A percentile compares a stretch with the other conserved stretches of the same genome.
These are phyloP conservation scores for Opeltia flavorubescens DNA, from an alignment of 495 filamentous ascomycete genomes.

Conservation along the genomic window DNA sequence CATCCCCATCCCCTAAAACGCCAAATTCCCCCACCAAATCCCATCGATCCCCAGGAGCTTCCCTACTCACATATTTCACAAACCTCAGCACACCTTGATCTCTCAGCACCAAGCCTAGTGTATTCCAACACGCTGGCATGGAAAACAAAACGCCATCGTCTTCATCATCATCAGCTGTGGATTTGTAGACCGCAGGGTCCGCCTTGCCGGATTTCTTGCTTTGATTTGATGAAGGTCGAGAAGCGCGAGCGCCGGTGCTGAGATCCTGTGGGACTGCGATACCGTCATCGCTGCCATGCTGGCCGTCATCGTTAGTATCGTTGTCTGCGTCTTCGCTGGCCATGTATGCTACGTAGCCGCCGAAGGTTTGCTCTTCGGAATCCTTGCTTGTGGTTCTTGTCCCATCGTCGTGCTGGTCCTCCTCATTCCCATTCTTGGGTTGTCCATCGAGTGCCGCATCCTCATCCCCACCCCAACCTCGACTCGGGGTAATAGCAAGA, in stretches of 20 bases:
- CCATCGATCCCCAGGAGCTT: conserved; percentile 82
- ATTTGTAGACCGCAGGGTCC: conserved; percentile 78
- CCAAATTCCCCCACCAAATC: conserved; percentile 59
- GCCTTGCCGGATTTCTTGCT: conserved; percentile 21
- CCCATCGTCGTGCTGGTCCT: conserved; percentile 52
- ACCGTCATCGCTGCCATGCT: conserved; percentile 7
- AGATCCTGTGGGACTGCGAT: conserved; percentile 10
- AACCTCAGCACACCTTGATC: conserved; percentile 79
- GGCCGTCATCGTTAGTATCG: conserved; percentile 23
- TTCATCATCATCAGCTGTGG: conserved; percentile 49
- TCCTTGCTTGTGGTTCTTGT: conserved; percentile 7
- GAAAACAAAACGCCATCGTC: conserved; percentile 88
- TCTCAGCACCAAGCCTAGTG: conserved; percentile 72
- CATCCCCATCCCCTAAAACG: conserved; percentile 30
- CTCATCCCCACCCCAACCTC: conserved; percentile 69
- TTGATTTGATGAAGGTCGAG: conserved; percentile 6
- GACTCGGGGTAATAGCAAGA: conserved; percentile 65
- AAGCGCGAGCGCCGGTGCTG: conserved; percentile 11
- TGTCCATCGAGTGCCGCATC: conserved; percentile 12
- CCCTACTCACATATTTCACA: conserved; percentile 84
- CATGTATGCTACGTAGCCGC: conserved; percentile 86
- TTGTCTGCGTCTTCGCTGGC: conserved; percentile 58
- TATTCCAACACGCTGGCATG: conserved; percentile 80
- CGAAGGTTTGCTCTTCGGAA: conserved; percentile 38
- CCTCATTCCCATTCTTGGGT: conserved; percentile 39